These are phyloP conservation scores for Striga asiatica DNA, from an alignment of 257 asterid species.

Conservation along the genomic window DNA sequence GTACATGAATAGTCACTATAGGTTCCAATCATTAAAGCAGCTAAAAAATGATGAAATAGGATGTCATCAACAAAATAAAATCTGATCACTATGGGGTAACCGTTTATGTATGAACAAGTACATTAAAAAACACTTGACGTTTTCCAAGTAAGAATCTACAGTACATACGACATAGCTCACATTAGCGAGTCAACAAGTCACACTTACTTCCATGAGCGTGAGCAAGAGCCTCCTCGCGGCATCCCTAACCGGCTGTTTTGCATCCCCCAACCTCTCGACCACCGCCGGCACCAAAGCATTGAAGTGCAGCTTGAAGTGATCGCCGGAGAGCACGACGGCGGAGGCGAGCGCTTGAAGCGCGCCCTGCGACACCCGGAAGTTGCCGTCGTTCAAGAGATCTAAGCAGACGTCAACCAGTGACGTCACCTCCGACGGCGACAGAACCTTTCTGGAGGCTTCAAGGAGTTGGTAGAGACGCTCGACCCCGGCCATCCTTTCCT, in stretches of 20 bases:
- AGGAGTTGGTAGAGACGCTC: conserved; percentile 89
- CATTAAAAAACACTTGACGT: no score
- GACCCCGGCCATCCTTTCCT: conserved; percentile 98
- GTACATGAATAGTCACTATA: no score
- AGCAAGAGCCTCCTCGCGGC: conserved; percentile 84
- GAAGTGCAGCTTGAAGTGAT: conserved; percentile 87
- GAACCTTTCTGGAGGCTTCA: conserved; percentile 70
- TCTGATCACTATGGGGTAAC: no score
- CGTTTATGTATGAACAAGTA: no score
- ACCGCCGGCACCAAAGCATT: conserved; percentile 89
- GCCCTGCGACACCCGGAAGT: conserved; percentile 91
- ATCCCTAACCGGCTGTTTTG: conserved; percentile 91
- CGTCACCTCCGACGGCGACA: conserved; percentile 73
- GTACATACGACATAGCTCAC: not conserved
- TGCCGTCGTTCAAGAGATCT: conserved; percentile 95
- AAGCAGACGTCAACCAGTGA: conserved; percentile 79
- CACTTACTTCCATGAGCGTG: conserved; percentile 86
- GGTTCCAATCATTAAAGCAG: no score
- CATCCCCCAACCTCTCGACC: conserved; percentile 91
- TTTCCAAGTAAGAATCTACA: not conserved
- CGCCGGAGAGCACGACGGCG: conserved; percentile 96
- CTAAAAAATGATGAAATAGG: no score
- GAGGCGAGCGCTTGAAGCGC: conserved; percentile 87
- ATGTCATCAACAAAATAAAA: no score
- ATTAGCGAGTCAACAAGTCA: conserved; percentile 6